Percentiles rank a stretch among this genome's conserved stretches.
Conservation (phyloP, 148 eudicot species). For the Vaccinium vitisidaea region DNA sequence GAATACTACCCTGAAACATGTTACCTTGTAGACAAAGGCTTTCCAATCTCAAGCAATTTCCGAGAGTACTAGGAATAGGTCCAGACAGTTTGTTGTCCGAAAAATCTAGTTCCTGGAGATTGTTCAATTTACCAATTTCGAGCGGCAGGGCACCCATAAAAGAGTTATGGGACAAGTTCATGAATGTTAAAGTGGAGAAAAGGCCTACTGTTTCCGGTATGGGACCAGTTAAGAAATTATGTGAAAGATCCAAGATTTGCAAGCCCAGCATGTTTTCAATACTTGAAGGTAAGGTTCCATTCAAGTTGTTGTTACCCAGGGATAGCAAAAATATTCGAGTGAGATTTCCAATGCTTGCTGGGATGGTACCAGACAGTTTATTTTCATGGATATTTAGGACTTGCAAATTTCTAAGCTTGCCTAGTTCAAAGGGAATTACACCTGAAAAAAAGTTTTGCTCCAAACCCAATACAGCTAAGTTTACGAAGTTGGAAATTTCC, state of each 20-base stretch:
- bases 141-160: neutral
- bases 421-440: slow-evolving; percentile 24
- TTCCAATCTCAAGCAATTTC: neutral
- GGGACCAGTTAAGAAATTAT: neutral
- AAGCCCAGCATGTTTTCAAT: slow-evolving; percentile 10
- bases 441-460: slow-evolving; percentile 8
- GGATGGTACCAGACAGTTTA: slow-evolving; percentile 15
- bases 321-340: neutral
- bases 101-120: neutral
- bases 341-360: slow-evolving; percentile 15
- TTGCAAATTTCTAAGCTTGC: slow-evolving; percentile 20
- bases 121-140: neutral
- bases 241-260: neutral
- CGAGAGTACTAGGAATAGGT: neutral
- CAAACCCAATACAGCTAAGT: neutral
- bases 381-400: neutral
- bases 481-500: slow-evolving; percentile 17
- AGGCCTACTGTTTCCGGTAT: neutral
- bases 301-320: slow-evolving; percentile 13
- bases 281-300: slow-evolving; percentile 23
- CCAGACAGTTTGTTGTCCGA: neutral
- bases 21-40: neutral
- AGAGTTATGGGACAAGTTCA: neutral
- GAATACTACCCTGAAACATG: neutral
- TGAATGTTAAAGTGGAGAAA: neutral